phyloP scores from a whole-genome alignment of 495 filamentous ascomycete species.

The Aspergillus sparsus region DNA sequence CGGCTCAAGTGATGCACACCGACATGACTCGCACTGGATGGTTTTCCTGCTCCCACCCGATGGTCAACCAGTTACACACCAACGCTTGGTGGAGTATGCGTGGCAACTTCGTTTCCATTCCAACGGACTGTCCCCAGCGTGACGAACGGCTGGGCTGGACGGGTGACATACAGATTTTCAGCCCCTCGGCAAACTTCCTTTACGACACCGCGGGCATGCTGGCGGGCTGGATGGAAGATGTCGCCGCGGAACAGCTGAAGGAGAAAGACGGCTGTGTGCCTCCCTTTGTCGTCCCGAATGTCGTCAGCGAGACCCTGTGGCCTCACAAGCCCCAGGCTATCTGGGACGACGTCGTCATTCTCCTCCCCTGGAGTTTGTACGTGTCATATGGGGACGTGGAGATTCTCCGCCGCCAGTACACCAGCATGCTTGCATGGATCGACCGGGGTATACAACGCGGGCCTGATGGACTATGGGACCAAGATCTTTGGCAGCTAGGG shows the following conservation, averaged over 20 bases:
- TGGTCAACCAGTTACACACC: conserved; percentile 51
- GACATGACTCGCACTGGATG: conserved; percentile 51
- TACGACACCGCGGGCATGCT: conserved; percentile 55
- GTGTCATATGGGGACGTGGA: conserved; percentile 43
- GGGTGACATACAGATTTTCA: conserved; percentile 56
- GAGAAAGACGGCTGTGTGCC: conserved; percentile 19
- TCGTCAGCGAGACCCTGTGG: conserved; percentile 30
- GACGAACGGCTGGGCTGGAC: conserved; percentile 63
- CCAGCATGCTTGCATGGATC: conserved; percentile 51
- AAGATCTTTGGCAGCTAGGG: conserved; percentile 43
- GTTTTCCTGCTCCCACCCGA: conserved; percentile 49
- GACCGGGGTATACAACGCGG: conserved; percentile 47
- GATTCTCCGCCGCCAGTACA: conserved; percentile 44
- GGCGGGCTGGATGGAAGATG: conserved; percentile 51
- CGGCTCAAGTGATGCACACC: conserved; percentile 51
- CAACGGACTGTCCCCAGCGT: conserved; percentile 58
- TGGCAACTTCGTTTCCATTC: conserved; percentile 56
- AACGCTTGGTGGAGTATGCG: conserved; percentile 57
- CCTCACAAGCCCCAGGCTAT: conserved; percentile 37
- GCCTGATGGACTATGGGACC: conserved; percentile 40
- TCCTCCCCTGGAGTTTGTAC: conserved; percentile 50
- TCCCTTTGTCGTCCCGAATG: conserved; percentile 45
- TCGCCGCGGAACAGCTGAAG: conserved; percentile 40
- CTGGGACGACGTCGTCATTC: conserved; percentile 54
- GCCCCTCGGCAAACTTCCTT: conserved; percentile 52